Evolutionary conservation across 441 rosid genomes (phyloP).

Genomic region (Kokia cookei): DNA sequence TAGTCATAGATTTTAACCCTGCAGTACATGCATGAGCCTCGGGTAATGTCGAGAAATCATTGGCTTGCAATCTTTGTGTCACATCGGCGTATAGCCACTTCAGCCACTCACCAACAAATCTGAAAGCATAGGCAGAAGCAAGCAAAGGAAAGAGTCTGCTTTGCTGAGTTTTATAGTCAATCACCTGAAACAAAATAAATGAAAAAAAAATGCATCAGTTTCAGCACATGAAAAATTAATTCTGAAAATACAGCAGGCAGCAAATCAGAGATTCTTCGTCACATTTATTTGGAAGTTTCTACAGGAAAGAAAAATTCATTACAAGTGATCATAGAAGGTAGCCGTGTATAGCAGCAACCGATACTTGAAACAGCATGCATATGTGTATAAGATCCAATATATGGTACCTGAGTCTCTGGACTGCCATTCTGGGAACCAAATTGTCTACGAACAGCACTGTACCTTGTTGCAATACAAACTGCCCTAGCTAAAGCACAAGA

Average conservation of each 20-base stretch:
- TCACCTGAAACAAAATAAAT: slow-evolving; percentile 51
- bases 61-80: slow-evolving; percentile 71
- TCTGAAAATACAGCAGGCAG: not conserved
- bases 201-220: not conserved
- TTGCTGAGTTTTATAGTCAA: slow-evolving; percentile 95
- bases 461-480: slow-evolving; percentile 93
- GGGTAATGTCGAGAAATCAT: slow-evolving; percentile 86
- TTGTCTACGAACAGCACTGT: slow-evolving; percentile 93
- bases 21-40: slow-evolving; percentile 99
- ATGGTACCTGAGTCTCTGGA: slow-evolving; percentile 69
- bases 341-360: not conserved
- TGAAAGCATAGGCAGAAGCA: slow-evolving; percentile 97
- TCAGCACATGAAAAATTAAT: not conserved
- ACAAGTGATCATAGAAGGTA: not conserved
- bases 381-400: not conserved
- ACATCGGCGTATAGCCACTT: slow-evolving; percentile 90
- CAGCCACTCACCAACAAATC: slow-evolving; percentile 97
- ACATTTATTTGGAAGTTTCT: slow-evolving; percentile 4
- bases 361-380: not conserved
- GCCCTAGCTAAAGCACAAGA: slow-evolving; percentile 85
- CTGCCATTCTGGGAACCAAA: slow-evolving; percentile 74
- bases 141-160: slow-evolving; percentile 91
- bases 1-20: slow-evolving; percentile 92
- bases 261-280: not conserved
- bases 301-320: not conserved